A percentile compares a stretch with the other conserved stretches of the same genome.
These are phyloP conservation scores for Sugiyamaella qingdaonensis DNA, from an alignment of 805 yeast species.

Conservation along the genomic window DNA sequence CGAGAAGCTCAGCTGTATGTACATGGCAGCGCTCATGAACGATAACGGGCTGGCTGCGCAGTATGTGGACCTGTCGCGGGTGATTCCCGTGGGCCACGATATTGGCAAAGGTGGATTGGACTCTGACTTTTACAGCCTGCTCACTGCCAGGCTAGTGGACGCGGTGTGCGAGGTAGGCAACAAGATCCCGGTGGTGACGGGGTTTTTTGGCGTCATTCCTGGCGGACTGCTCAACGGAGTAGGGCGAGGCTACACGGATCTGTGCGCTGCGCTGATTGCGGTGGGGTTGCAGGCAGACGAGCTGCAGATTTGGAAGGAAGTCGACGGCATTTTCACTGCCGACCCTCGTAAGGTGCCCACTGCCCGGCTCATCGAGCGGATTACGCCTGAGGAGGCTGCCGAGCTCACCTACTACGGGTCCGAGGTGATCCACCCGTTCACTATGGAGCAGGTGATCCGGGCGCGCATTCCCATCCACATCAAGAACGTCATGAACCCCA, in stretches of 20 bases:
- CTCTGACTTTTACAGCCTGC: constrained; percentile 51
- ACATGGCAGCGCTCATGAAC: constrained; percentile 79
- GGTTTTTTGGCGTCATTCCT: constrained; percentile 93
- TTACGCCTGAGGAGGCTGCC: constrained; percentile 98
- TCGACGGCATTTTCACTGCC: constrained; percentile 97
- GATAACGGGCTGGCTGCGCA: constrained; percentile 75
- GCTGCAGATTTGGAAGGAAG: constrained; percentile 98
- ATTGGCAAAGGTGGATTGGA: constrained; percentile 55
- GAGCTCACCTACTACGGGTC: constrained; percentile 97
- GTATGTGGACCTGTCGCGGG: constrained; percentile 71
- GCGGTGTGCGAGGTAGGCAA: constrained; percentile 36
- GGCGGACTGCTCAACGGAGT: constrained; percentile 91
- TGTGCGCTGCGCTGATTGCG: constrained; percentile 95
- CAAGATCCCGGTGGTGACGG: constrained; percentile 86
- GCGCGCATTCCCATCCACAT: constrained; percentile 96
- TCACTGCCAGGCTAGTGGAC: constrained; percentile 48
- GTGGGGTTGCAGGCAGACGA: constrained; percentile 92
- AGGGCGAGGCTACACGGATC: constrained; percentile 96
- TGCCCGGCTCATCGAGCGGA: constrained; percentile 79
- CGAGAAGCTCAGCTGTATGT: constrained; percentile 86
- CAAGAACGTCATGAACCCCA: constrained; percentile 91
- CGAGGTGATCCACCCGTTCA: constrained; percentile 95
- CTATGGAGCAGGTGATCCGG: constrained; percentile 97
- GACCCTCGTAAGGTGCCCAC: constrained; percentile 93
- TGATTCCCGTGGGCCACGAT: constrained; percentile 62